Conservation (phyloP, 352 stramenopile genomes). For the Pythium scleroteichum region DNA sequence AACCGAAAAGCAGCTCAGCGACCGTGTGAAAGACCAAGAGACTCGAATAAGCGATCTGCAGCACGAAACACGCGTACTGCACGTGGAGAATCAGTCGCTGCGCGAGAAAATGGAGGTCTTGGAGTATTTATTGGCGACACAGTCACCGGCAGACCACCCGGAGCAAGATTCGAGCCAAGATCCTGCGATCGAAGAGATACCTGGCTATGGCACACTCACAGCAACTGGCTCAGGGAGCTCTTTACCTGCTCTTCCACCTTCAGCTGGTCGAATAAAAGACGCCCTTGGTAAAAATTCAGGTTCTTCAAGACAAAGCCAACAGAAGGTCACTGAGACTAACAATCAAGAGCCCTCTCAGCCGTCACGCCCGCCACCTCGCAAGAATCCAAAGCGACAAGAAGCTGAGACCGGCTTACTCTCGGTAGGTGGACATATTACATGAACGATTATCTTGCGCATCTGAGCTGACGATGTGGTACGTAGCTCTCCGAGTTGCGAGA, state of each 20-base stretch:
- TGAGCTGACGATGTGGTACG: slow-evolving; percentile 29
- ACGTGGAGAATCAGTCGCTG: slow-evolving; percentile 56
- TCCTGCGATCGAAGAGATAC: slow-evolving; percentile 31
- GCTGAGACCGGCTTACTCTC: slow-evolving; percentile 46
- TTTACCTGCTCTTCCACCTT: slow-evolving; percentile 13
- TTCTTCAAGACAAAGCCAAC: background rate
- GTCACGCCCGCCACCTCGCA: background rate
- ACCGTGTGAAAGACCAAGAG: slow-evolving; percentile 27
- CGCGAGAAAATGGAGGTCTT: slow-evolving; percentile 61
- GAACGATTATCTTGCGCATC: too few species aligned
- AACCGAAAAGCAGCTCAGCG: slow-evolving; percentile 44
- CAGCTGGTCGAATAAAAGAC: slow-evolving; percentile 27
- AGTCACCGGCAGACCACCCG: slow-evolving; percentile 1
- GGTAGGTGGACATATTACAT: slow-evolving; percentile 27
- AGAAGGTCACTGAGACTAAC: background rate
- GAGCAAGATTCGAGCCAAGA: slow-evolving; percentile 4
- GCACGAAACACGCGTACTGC: slow-evolving; percentile 44
- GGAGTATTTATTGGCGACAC: slow-evolving; percentile 43
- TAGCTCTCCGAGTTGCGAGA: slow-evolving; percentile 53
- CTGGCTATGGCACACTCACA: slow-evolving; percentile 36
- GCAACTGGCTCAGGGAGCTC: slow-evolving; percentile 6
- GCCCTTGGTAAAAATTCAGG: slow-evolving; percentile 13
- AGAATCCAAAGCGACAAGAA: slow-evolving; percentile 6
- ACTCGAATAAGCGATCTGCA: slow-evolving; percentile 29
- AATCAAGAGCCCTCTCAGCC: slow-evolving; percentile 15